Evolutionary conservation across 306 rosid genomes (phyloP).

Genomic region (Casuarina glauca): DNA sequence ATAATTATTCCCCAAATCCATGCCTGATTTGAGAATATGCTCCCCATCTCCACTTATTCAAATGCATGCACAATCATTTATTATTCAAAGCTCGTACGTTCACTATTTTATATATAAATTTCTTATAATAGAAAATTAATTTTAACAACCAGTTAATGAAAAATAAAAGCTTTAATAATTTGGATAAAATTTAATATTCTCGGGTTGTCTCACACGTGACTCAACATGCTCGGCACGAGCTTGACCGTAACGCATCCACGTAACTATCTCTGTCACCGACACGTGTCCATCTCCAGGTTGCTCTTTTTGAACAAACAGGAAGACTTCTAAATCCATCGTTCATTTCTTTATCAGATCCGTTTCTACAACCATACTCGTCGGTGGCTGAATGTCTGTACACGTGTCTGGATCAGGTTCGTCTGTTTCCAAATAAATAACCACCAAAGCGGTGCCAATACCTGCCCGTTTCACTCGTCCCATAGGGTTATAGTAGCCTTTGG

Average conservation of each 20-base stretch:
- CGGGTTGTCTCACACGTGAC: too few species aligned
- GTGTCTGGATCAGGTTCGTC: conserved; percentile 37
- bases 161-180: too few species aligned
- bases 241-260: too few species aligned
- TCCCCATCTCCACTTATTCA: background rate
- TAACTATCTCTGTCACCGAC: background rate
- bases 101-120: too few species aligned
- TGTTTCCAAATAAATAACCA: conserved; percentile 38
- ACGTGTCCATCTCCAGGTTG: background rate
- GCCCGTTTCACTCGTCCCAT: conserved; percentile 17
- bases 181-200: too few species aligned
- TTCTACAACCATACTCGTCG: background rate
- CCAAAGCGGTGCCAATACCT: conserved; percentile 6
- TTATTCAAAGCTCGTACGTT: too few species aligned
- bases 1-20: conserved; percentile 26
- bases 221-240: too few species aligned
- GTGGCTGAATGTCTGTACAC: conserved; percentile 13
- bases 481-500: background rate
- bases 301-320: background rate
- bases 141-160: too few species aligned
- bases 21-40: background rate
- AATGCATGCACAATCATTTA: background rate
- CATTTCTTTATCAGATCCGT: background rate
- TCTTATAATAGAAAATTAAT: too few species aligned
- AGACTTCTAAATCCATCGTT: background rate